Evolutionary conservation across 2,329 filamentous ascomycete genomes (phyloP).

Genomic region (Ceratocystis cacaofunesta): DNA sequence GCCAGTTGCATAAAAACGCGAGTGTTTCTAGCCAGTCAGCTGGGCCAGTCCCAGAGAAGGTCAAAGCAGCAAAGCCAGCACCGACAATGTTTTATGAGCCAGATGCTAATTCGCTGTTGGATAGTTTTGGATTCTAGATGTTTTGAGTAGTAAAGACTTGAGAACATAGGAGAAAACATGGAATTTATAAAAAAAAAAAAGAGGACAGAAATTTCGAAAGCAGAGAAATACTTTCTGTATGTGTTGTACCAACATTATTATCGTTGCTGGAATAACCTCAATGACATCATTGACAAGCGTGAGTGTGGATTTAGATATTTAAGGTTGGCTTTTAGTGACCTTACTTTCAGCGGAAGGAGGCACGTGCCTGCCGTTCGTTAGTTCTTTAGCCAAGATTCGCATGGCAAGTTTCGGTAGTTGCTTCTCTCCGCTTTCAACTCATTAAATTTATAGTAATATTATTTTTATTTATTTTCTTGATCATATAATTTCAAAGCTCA

Average conservation of each 20-base stretch:
- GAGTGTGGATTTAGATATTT: background rate
- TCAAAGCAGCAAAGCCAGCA: slow-evolving; percentile 36
- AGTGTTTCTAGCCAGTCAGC: slow-evolving; percentile 3
- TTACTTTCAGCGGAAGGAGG: background rate
- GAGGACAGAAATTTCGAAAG: background rate
- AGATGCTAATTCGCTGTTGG: slow-evolving; percentile 73
- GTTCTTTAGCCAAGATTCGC: no score
- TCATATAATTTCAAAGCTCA: background rate
- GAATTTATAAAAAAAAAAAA: no score
- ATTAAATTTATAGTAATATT: background rate
- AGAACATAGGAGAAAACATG: background rate
- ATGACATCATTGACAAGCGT: background rate
- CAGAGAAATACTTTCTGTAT: background rate
- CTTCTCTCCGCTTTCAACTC: background rate
- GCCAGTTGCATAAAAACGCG: slow-evolving; percentile 25
- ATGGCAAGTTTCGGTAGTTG: background rate
- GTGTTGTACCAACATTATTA: background rate
- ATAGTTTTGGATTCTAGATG: slow-evolving; percentile 75
- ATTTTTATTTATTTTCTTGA: background rate
- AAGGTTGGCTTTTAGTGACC: background rate
- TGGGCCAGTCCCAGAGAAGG: slow-evolving; percentile 20
- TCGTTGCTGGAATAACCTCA: background rate
- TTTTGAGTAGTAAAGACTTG: no score
- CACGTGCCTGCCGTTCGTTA: background rate
- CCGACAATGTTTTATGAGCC: slow-evolving; percentile 82